These are phyloP conservation scores for Phytopythium aichiense DNA, from an alignment of 352 stramenopile species.

Conservation along the genomic window DNA sequence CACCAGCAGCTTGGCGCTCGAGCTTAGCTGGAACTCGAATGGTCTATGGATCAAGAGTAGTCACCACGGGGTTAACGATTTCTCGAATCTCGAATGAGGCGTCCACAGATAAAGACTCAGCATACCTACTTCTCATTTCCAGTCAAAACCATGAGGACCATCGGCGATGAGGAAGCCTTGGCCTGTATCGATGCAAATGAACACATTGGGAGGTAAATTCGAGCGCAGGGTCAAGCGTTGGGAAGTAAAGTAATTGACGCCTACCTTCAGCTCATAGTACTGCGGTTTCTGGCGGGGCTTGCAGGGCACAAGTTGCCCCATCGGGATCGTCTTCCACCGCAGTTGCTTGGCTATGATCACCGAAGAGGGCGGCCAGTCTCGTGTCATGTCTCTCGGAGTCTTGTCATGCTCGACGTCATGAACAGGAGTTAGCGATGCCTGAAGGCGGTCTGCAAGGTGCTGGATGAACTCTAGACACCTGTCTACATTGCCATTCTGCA, in stretches of 20 bases:
- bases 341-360: slow-evolving; percentile 3
- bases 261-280: slow-evolving; percentile 45
- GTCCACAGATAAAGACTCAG: background rate
- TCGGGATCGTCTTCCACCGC: slow-evolving; percentile 29
- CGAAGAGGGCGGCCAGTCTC: background rate
- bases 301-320: slow-evolving; percentile 32
- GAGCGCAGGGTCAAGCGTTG: background rate
- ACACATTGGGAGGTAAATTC: background rate
- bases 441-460: slow-evolving; percentile 32
- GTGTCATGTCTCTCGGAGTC: background rate
- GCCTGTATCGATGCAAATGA: slow-evolving; percentile 9
- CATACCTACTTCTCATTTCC: slow-evolving; percentile 43
- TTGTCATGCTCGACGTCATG: slow-evolving; percentile 3
- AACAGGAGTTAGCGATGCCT: slow-evolving; percentile 28
- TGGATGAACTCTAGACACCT: slow-evolving; percentile 50
- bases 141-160: slow-evolving; percentile 44
- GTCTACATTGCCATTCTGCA: slow-evolving; percentile 27
- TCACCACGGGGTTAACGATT: background rate
- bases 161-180: slow-evolving; percentile 28
- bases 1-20: slow-evolving; percentile 41
- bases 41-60: slow-evolving; percentile 15
- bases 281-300: slow-evolving; percentile 21
- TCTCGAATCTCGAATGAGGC: background rate
- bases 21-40: slow-evolving; percentile 41
- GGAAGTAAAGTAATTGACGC: background rate